Base-by-base conservation (phyloP, 2,329 filamentous ascomycete genomes). In the Neopestalotiopsis rosae region DNA sequence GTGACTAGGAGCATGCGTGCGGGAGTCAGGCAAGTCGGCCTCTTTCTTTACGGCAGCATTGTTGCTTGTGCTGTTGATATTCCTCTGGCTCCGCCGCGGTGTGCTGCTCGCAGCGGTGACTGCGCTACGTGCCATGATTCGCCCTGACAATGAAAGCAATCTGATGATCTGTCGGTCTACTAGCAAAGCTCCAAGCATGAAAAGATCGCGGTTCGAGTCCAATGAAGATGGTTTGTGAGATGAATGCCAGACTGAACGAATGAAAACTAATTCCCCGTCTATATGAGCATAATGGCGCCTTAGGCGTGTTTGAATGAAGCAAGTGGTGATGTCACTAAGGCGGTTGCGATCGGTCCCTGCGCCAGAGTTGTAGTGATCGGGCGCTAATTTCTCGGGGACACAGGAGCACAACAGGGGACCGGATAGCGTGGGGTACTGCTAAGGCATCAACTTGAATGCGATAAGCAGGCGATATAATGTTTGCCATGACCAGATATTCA, bases 31-130 rank as follows among this genome's bases (percentile, higher is more conserved):
- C 12, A 65, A 28, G 6, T 24, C 38, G 10, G 69, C 64, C 57
- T 74, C 71, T 40, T 70, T 58, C 34, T 73, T 74, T 45, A 71
- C 42, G 38, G 64, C 12, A n/a, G 34, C 45, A 17, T 63, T 56
- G 28, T 49, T 64, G 9, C 12, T 12, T 34, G 59, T 20, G 28
- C 17, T 61, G 24, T 70, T 70, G 20, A 58, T 13, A 45, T 65
- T 42, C n/a, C 68, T 66, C 68, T 34, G 57, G 57, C 68, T 69
- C 6, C 68, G 68, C 40, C 68, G 68, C n/a, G 66, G 52, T 24
- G 68, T 38, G 14, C 9, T 38, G n/a, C 57, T 20, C 10, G 34
- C 32, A 10, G 68, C 30, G 45, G 32, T 67, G n/a, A 56, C 61
- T n/a, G 68, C 45, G 61, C 34, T 61, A 24, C 65, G 66, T 4